phyloP scores from a whole-genome alignment of 2,329 filamentous ascomycete species.

The Pezicula carpinea region DNA sequence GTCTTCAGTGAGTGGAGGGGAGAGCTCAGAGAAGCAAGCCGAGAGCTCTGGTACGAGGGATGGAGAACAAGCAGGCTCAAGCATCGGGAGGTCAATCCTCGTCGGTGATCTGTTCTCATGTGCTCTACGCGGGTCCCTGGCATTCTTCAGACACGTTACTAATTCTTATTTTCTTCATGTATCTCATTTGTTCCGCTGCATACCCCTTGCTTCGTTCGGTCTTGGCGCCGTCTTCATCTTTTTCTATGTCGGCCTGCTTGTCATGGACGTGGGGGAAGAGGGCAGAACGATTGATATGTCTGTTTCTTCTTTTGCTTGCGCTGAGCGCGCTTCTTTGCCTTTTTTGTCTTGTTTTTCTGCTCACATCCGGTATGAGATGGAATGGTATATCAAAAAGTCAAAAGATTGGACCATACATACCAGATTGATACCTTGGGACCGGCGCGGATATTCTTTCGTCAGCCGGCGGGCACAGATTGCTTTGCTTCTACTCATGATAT shows the following conservation, averaged over 20 bases:
- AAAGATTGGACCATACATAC: no score
- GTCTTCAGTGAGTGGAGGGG: slow-evolving; percentile 92
- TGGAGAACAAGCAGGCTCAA: slow-evolving; percentile 73
- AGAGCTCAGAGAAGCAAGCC: slow-evolving; percentile 84
- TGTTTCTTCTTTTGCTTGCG: slow-evolving; percentile 4
- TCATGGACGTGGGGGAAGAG: slow-evolving; percentile 3
- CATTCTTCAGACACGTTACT: slow-evolving; percentile 9
- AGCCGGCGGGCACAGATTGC: no score
- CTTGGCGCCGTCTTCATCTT: background rate
- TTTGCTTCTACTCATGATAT: no score
- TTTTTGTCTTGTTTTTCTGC: background rate
- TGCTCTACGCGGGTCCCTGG: slow-evolving; percentile 9
- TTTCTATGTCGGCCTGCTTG: slow-evolving; percentile 8
- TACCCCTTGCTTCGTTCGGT: slow-evolving; percentile 14
- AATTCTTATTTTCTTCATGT: slow-evolving; percentile 6
- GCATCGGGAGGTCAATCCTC: slow-evolving; percentile 19
- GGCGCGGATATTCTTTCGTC: no score
- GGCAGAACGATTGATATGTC: slow-evolving; percentile 18
- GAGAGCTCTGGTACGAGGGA: slow-evolving; percentile 91
- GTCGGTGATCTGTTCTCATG: slow-evolving; percentile 17
- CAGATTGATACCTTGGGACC: no score
- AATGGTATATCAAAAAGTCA: no score
- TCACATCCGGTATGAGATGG: no score
- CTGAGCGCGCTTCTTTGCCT: slow-evolving; percentile 3
- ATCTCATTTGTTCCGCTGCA: slow-evolving; percentile 9